Evolutionary conservation across 805 yeast species (phyloP).

Genomic region (Candida peoriensis): DNA sequence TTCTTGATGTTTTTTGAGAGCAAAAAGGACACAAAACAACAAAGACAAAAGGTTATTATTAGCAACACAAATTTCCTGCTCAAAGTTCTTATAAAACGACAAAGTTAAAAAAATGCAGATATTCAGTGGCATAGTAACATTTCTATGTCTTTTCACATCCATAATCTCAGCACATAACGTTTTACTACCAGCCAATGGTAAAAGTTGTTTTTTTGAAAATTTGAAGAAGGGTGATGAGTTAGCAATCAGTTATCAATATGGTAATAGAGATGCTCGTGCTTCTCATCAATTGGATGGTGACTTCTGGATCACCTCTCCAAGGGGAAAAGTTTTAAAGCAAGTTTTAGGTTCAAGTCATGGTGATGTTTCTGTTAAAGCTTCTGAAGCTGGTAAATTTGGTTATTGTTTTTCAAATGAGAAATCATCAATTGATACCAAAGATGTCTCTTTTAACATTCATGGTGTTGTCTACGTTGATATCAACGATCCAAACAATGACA

Average conservation of each 20-base stretch:
- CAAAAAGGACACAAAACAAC: too few relatives aligned
- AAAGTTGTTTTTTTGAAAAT: slow-evolving; percentile 82
- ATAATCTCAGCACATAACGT: slow-evolving; percentile 65
- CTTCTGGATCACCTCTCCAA: slow-evolving; percentile 37
- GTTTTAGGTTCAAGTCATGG: slow-evolving; percentile 69
- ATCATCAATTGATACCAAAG: slow-evolving; percentile 67
- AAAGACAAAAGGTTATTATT: too few relatives aligned
- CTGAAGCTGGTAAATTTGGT: slow-evolving; percentile 64
- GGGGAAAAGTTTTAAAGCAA: slow-evolving; percentile 45
- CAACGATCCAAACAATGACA: slow-evolving; percentile 68
- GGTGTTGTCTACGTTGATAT: slow-evolving; percentile 85
- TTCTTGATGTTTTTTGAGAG: too few relatives aligned
- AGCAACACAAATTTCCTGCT: too few relatives aligned
- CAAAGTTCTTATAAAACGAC: too few relatives aligned
- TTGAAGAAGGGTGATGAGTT: slow-evolving; percentile 81
- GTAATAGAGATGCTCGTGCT: slow-evolving; percentile 75
- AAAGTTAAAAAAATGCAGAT: slow-evolving; percentile 1
- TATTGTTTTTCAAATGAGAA: slow-evolving; percentile 93
- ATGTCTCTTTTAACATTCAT: slow-evolving; percentile 91
- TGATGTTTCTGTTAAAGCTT: slow-evolving; percentile 64
- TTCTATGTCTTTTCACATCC: slow-evolving; percentile 1
- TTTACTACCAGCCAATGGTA: slow-evolving; percentile 74
- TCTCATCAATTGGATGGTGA: slow-evolving; percentile 63
- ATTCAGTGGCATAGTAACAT: background rate
- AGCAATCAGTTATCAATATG: slow-evolving; percentile 88